These are phyloP conservation scores for Helminthosporium solani DNA, from an alignment of 2,329 filamentous ascomycete species.

Conservation along the genomic window DNA sequence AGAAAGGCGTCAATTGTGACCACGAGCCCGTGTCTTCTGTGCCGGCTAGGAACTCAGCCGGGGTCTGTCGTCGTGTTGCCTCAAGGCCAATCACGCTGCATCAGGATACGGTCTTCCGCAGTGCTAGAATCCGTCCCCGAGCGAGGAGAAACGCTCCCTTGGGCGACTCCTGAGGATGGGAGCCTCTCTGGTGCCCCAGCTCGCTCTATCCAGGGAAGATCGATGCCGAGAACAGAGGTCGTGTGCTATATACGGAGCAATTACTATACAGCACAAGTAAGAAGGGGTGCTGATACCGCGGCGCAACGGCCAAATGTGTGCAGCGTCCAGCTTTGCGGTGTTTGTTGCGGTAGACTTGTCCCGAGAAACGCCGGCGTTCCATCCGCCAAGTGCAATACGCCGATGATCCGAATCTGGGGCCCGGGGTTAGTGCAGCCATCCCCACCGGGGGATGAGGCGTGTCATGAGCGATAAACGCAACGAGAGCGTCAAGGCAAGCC, in stretches of 20 bases:
- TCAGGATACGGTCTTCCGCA: conserved; percentile 31
- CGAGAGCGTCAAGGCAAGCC: conserved; percentile 32
- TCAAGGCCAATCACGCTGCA: conserved; percentile 28
- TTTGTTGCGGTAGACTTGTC: conserved; percentile 21
- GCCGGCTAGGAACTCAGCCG: conserved; percentile 22
- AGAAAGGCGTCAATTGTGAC: not conserved
- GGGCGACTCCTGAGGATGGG: conserved; percentile 1
- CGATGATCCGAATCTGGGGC: conserved; percentile 40
- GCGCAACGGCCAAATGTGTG: not conserved
- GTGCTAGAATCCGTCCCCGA: conserved; percentile 18
- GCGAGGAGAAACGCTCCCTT: conserved; percentile 3
- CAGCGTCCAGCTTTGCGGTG: not conserved
- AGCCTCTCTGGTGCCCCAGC: not conserved
- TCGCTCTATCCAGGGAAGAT: not conserved
- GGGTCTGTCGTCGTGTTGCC: conserved; percentile 5
- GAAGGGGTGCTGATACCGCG: conserved; percentile 7
- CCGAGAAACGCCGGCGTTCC: conserved; percentile 34
- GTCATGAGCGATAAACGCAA: conserved; percentile 39
- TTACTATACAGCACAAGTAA: not conserved
- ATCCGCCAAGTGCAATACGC: conserved; percentile 29
- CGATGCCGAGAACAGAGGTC: not conserved
- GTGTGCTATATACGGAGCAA: too few species aligned
- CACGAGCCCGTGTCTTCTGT: conserved; percentile 21
- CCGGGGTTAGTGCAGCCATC: conserved; percentile 40
- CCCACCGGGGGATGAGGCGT: conserved; percentile 34